Conservation (phyloP, 2,329 filamentous ascomycete genomes). For the Colletotrichum higginsianum region DNA sequence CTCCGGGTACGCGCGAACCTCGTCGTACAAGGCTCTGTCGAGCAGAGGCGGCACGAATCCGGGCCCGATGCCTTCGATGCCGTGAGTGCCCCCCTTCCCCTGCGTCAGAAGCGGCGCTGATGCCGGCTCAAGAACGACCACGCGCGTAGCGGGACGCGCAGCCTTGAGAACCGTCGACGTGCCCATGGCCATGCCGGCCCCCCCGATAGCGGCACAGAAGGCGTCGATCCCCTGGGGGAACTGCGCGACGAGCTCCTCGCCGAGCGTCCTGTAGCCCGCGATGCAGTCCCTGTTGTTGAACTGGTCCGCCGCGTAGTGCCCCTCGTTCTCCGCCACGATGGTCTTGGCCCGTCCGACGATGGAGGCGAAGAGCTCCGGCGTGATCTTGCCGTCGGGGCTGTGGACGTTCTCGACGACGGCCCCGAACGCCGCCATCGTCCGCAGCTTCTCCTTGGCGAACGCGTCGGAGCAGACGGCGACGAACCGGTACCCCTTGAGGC, state of each 20-base stretch:
- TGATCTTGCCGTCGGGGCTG: conserved; percentile 35
- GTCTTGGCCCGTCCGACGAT: conserved; percentile 18
- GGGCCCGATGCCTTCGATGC: conserved; percentile 26
- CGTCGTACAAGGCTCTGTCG: conserved; percentile 25
- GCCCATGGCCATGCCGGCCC: conserved; percentile 41
- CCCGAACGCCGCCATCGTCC: conserved; percentile 40
- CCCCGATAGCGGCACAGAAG: conserved; percentile 40
- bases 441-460: conserved; percentile 37
- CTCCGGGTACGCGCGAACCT: conserved; percentile 20
- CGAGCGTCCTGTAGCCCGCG: conserved; percentile 34
- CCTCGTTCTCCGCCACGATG: conserved; percentile 9
- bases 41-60: conserved; percentile 26
- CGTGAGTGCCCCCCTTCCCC: conserved; percentile 14
- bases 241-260: conserved; percentile 17
- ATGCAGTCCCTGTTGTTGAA: conserved; percentile 39
- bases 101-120: conserved; percentile 9
- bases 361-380: conserved; percentile 31
- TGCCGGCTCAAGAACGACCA: conserved; percentile 30
- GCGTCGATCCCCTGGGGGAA: conserved; percentile 38
- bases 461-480: conserved; percentile 30
- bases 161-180: conserved; percentile 26
- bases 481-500: conserved; percentile 47
- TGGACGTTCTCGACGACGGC: conserved; percentile 39
- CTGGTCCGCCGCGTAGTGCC: conserved; percentile 32
- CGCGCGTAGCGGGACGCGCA: background rate